A percentile compares a stretch with the other conserved stretches of the same genome.
Conservation (phyloP, 768 basidiomycete genomes). For the Asterophora parasitica region DNA sequence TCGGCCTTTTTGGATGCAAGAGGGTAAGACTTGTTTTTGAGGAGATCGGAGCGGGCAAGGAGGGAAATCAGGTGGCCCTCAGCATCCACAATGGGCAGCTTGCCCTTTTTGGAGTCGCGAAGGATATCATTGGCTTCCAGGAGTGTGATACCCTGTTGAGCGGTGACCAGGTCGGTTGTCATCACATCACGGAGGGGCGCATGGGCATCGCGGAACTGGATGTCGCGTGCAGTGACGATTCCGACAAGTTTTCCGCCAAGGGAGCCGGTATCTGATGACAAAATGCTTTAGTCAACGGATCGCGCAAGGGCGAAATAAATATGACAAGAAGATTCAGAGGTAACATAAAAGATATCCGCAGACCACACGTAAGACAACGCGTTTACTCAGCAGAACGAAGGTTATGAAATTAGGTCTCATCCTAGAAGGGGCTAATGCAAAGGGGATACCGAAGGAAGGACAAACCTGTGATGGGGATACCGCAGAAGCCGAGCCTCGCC, state of each 20-base stretch:
- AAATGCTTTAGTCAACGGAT: conserved; percentile 19
- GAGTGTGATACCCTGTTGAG: conserved; percentile 83
- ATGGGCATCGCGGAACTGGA: conserved; percentile 78
- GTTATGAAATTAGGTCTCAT: conserved; percentile 55
- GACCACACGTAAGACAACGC: conserved; percentile 54
- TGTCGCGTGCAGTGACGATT: conserved; percentile 93
- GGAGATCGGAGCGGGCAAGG: conserved; percentile 92
- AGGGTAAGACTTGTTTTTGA: conserved; percentile 97
- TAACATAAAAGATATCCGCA: conserved; percentile 54
- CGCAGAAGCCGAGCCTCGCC: conserved; percentile 86
- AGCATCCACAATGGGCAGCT: conserved; percentile 69
- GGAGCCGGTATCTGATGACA: conserved; percentile 66
- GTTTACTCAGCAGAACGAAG: conserved; percentile 92
- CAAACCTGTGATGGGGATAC: conserved; percentile 96
- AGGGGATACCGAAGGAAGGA: conserved; percentile 22
- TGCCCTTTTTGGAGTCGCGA: conserved; percentile 95
- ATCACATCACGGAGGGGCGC: conserved; percentile 78
- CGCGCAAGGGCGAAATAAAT: conserved; percentile 7
- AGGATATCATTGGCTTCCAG: conserved; percentile 90
- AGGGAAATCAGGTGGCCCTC: conserved; percentile 61
- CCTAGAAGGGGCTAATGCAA: conserved; percentile 19
- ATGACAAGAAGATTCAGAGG: conserved; percentile 30
- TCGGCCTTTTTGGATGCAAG: conserved; percentile 87
- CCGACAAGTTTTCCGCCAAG: conserved; percentile 92
- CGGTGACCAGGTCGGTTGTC: conserved; percentile 86